These are phyloP conservation scores for Pecoramyces ruminantium DNA, from an alignment of 192 early-diverging fungal genomes.

Conservation along the genomic window DNA sequence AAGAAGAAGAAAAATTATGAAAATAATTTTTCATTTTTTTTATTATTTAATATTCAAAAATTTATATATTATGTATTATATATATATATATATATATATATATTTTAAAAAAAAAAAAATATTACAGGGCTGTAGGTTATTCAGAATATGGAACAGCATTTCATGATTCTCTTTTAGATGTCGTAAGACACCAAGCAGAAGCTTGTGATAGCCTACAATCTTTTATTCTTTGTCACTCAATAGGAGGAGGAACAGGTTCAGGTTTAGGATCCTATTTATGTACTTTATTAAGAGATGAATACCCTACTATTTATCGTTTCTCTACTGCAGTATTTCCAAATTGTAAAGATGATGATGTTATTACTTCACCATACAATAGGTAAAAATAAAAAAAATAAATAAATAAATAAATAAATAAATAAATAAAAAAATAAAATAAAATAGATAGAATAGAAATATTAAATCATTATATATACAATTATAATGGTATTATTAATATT, in stretches of 20 bases:
- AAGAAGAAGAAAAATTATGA: too few species aligned
- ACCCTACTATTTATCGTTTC: neutral
- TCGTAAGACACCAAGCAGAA: conserved; percentile 24
- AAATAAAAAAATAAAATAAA: too few species aligned
- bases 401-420: too few species aligned
- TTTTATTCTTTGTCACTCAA: conserved; percentile 24
- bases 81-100: neutral
- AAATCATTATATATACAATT: too few species aligned
- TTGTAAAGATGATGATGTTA: neutral
- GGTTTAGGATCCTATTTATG: conserved; percentile 30
- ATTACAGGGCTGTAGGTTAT: conserved; percentile 28
- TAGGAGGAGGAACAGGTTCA: conserved; percentile 39
- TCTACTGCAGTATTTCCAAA: neutral
- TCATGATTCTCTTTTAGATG: conserved; percentile 18
- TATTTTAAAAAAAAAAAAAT: too few species aligned
- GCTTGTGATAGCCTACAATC: conserved; percentile 30
- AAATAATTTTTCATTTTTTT: too few species aligned
- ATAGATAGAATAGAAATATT: too few species aligned
- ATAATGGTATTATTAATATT: too few species aligned
- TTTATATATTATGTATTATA: neutral
- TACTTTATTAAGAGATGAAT: conserved; percentile 19
- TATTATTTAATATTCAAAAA: too few species aligned
- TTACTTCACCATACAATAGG: neutral
- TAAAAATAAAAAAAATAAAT: neutral
- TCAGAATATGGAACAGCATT: conserved; percentile 19